Percentiles rank a stretch among this genome's conserved stretches.
These are phyloP conservation scores for Epichloe festucae DNA, from an alignment of 2,329 filamentous ascomycete genomes.

Conservation along the genomic window DNA sequence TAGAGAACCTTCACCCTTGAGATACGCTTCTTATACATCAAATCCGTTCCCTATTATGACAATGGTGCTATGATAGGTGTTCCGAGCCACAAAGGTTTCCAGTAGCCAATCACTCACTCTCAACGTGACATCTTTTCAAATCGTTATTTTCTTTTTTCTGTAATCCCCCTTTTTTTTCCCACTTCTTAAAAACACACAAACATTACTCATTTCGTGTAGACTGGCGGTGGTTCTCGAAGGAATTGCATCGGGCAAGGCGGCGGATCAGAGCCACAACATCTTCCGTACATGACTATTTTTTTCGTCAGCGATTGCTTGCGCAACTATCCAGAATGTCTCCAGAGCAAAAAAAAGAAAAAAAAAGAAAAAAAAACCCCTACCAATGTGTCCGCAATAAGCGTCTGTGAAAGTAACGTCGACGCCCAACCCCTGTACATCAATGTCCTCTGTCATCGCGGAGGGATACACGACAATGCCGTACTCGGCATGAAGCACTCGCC, in stretches of 20 bases:
- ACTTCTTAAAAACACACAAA: neutral
- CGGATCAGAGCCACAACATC: conserved; percentile 15
- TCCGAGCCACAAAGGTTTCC: too few relatives aligned
- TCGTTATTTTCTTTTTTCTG: neutral
- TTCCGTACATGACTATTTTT: conserved; percentile 24
- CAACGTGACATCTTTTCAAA: neutral
- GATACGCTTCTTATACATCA: too few relatives aligned
- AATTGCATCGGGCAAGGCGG: conserved; percentile 26
- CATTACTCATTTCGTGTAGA: conserved; percentile 15
- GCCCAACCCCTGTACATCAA: conserved; percentile 20
- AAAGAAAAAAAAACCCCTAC: conserved; percentile 12
- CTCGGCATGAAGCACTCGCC: conserved; percentile 24
- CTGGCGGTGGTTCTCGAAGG: conserved; percentile 24
- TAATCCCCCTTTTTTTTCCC: rapidly evolving
- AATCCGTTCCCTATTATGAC: too few relatives aligned
- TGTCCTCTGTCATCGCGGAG: conserved; percentile 23
- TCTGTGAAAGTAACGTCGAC: conserved; percentile 24
- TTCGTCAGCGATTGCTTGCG: neutral
- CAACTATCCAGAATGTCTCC: neutral
- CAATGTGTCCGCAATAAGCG: conserved; percentile 23
- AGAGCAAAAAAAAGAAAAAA: too few relatives aligned
- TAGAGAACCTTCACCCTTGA: too few relatives aligned
- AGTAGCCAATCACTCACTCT: neutral
- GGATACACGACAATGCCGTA: conserved; percentile 29
- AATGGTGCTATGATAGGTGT: too few relatives aligned